Percentiles rank a stretch among this genome's conserved stretches.
phyloP scores from a whole-genome alignment of 805 yeast genomes.

The Maudiozyma serrabonitensis region DNA sequence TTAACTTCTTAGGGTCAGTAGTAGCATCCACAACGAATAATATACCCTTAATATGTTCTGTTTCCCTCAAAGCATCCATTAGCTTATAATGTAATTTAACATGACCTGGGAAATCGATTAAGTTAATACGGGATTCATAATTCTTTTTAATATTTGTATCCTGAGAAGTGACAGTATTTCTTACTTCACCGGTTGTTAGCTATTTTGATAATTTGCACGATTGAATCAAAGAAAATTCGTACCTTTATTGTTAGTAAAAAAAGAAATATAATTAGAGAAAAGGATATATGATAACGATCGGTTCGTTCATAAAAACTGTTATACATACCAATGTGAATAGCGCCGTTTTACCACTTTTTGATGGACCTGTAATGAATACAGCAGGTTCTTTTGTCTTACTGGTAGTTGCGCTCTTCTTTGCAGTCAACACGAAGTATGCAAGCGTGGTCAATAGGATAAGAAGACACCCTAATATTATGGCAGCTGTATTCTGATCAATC shows the following conservation, averaged over 20 bases:
- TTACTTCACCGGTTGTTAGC: slow-evolving; percentile 23
- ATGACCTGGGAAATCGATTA: slow-evolving; percentile 88
- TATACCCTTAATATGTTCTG: slow-evolving; percentile 48
- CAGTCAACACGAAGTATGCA: neutral
- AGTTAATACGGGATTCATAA: slow-evolving; percentile 33
- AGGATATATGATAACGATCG: neutral
- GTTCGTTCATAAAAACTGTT: neutral
- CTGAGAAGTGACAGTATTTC: slow-evolving; percentile 42
- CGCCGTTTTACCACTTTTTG: slow-evolving; percentile 57
- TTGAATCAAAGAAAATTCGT: slow-evolving; percentile 1
- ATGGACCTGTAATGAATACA: slow-evolving; percentile 54
- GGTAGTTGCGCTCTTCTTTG: neutral
- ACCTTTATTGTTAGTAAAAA: slow-evolving; percentile 2
- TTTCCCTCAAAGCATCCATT: slow-evolving; percentile 36
- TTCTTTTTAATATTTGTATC: slow-evolving; percentile 34
- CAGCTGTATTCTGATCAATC: neutral
- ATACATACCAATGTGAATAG: slow-evolving; percentile 29
- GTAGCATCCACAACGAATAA: slow-evolving; percentile 75
- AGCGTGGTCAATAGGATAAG: neutral
- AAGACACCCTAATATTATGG: neutral
- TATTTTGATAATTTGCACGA: slow-evolving; percentile 6
- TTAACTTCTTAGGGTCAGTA: slow-evolving; percentile 37
- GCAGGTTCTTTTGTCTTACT: slow-evolving; percentile 34
- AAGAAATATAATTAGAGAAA: too few species aligned
- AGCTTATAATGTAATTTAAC: slow-evolving; percentile 55